A percentile compares a stretch with the other conserved stretches of the same genome.
Evolutionary conservation across 2,329 filamentous ascomycete genomes (phyloP).

Genomic region (Xylariaceae sp.): DNA sequence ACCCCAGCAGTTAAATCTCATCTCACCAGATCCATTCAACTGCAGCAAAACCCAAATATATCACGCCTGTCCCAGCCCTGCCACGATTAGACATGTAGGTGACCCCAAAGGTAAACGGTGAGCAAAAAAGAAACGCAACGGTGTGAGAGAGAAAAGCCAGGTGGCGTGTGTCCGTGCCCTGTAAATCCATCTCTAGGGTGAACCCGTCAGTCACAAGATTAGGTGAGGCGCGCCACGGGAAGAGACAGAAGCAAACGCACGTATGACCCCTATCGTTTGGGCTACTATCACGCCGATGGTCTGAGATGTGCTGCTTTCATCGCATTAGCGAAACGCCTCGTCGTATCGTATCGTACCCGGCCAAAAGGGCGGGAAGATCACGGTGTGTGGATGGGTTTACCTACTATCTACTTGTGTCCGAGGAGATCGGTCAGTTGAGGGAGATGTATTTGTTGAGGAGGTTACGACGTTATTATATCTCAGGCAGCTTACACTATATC

Average conservation of each 20-base stretch:
- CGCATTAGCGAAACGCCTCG: not conserved
- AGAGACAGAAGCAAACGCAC: too few relatives aligned
- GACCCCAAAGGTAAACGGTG: constrained; percentile 8
- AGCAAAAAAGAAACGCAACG: constrained; percentile 11
- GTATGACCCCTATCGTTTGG: too few relatives aligned
- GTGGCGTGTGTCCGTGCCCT: not conserved
- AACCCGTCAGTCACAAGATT: not conserved
- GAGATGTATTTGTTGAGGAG: too few relatives aligned
- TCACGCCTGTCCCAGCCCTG: not conserved
- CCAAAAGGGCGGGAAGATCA: not conserved
- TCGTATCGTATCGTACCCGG: not conserved
- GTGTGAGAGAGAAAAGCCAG: not conserved
- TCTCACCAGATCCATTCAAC: too few relatives aligned
- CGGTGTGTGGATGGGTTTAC: not conserved
- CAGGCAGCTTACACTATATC: too few relatives aligned
- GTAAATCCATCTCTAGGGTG: not conserved
- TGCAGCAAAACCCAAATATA: not conserved
- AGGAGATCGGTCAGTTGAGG: too few relatives aligned
- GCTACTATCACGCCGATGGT: too few relatives aligned
- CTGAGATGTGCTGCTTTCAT: not conserved
- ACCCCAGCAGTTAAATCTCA: too few relatives aligned
- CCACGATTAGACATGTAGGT: not conserved
- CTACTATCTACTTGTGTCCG: too few relatives aligned
- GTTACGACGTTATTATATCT: too few relatives aligned
- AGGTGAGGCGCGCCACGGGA: too few relatives aligned